Evolutionary conservation across 2,329 filamentous ascomycete species (phyloP).

Genomic region (Dendryphion nanum): DNA sequence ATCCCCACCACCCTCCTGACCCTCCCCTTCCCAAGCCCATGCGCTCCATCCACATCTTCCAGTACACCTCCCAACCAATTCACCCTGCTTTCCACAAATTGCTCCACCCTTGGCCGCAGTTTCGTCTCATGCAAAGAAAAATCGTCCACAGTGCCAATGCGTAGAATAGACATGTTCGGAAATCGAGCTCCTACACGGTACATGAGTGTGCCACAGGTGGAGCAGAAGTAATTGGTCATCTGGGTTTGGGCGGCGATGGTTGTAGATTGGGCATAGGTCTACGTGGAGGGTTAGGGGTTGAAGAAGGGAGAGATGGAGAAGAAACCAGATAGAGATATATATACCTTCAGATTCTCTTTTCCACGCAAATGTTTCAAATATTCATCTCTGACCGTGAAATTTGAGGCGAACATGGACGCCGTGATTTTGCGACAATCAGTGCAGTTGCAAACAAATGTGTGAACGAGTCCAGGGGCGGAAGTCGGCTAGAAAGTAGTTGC

Average conservation of each 20-base stretch:
- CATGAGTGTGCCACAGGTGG: slow-evolving; percentile 60
- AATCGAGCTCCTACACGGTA: slow-evolving; percentile 50
- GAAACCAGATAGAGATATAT: no score
- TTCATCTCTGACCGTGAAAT: slow-evolving; percentile 51
- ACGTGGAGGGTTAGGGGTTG: no score
- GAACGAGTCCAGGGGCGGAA: slow-evolving; percentile 46
- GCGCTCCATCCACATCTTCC: no score
- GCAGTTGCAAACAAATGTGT: slow-evolving; percentile 60
- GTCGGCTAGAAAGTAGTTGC: slow-evolving; percentile 41
- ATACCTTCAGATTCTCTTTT: slow-evolving; percentile 50
- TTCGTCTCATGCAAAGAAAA: slow-evolving; percentile 57
- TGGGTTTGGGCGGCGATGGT: slow-evolving; percentile 43
- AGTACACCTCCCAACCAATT: slow-evolving; percentile 46
- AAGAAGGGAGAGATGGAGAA: no score
- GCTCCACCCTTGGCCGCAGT: slow-evolving; percentile 54
- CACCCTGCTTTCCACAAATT: slow-evolving; percentile 53
- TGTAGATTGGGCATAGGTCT: slow-evolving; percentile 40
- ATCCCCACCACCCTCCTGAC: no score
- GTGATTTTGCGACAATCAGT: slow-evolving; percentile 62
- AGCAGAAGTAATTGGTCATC: slow-evolving; percentile 65
- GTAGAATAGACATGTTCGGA: slow-evolving; percentile 50
- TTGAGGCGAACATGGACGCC: slow-evolving; percentile 60
- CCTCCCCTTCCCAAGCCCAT: no score
- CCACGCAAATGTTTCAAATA: slow-evolving; percentile 53
- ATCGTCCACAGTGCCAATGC: slow-evolving; percentile 64